phyloP scores from a whole-genome alignment of 2,329 filamentous ascomycete species.

The Botrytis porri region DNA sequence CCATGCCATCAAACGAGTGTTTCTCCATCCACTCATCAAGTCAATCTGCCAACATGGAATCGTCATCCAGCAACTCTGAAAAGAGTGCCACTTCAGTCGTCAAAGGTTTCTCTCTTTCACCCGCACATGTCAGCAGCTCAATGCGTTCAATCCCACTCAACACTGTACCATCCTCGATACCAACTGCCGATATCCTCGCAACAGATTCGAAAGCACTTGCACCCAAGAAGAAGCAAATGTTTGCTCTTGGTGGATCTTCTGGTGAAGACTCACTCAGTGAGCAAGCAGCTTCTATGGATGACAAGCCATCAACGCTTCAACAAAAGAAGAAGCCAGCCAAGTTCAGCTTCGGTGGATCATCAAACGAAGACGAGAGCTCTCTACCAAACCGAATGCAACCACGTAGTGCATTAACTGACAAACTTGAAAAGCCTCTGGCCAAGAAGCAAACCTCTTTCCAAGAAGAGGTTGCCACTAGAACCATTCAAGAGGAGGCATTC shows the following conservation, averaged over 20 bases:
- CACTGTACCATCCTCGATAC: constrained; percentile 41
- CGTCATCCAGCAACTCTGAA: constrained; percentile 34
- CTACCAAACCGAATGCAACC: constrained; percentile 49
- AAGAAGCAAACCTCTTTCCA: constrained; percentile 84
- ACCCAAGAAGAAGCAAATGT: constrained; percentile 58
- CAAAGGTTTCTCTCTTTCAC: constrained; percentile 86
- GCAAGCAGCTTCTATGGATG: constrained; percentile 33
- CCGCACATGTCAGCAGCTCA: constrained; percentile 67
- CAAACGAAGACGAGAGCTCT: constrained; percentile 79
- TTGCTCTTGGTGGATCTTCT: constrained; percentile 45
- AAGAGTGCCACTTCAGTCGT: constrained; percentile 61
- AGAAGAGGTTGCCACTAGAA: constrained; percentile 68
- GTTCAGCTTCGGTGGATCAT: constrained; percentile 76
- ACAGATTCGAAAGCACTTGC: constrained; percentile 58
- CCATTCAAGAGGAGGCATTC: constrained; percentile 55
- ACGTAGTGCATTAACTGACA: constrained; percentile 54
- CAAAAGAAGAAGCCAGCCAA: constrained; percentile 54
- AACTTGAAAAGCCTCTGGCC: constrained; percentile 44
- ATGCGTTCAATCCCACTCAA: constrained; percentile 50
- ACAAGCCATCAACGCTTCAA: constrained; percentile 25
- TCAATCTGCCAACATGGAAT: constrained; percentile 44
- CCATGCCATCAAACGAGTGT: constrained; percentile 34
- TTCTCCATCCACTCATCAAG: constrained; percentile 30
- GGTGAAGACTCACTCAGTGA: constrained; percentile 40
- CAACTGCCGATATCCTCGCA: constrained; percentile 51